Evolutionary conservation across 2,329 filamentous ascomycete genomes (phyloP).

Genomic region (Blastomyces gilchristii): DNA sequence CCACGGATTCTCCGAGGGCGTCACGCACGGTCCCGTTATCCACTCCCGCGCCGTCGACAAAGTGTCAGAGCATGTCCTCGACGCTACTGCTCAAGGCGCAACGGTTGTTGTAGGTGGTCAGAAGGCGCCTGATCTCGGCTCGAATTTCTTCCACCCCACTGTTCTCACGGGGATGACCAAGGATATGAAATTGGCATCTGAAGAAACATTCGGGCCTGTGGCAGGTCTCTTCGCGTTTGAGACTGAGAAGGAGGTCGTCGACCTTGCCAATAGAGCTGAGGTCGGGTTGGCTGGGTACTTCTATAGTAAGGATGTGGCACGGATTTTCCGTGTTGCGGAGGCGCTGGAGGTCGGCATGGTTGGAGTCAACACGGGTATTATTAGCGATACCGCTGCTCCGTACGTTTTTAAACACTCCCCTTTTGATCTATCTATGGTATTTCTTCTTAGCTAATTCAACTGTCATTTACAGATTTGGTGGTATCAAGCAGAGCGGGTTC

Average conservation of each 20-base stretch:
- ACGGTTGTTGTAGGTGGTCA: conserved; percentile 66
- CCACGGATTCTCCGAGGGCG: conserved; percentile 36
- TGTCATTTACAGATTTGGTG: conserved; percentile 50
- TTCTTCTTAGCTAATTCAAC: background rate
- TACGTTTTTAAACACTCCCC: conserved; percentile 23
- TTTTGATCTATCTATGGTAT: background rate
- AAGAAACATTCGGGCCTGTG: conserved; percentile 94
- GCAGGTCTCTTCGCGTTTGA: conserved; percentile 83
- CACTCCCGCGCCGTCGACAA: conserved; percentile 73
- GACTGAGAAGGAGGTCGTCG: conserved; percentile 78
- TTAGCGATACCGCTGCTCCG: conserved; percentile 44
- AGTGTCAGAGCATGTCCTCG: conserved; percentile 67
- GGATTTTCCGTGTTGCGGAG: conserved; percentile 52
- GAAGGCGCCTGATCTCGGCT: conserved; percentile 60
- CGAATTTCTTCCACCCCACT: conserved; percentile 83
- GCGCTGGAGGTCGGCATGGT: conserved; percentile 44
- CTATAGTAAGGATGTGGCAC: conserved; percentile 56
- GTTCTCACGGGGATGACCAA: conserved; percentile 77
- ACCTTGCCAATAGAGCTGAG: conserved; percentile 67
- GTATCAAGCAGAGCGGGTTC: conserved; percentile 73
- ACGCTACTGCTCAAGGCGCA: conserved; percentile 67
- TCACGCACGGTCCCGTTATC: conserved; percentile 47
- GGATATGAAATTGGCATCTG: conserved; percentile 71
- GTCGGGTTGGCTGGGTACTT: conserved; percentile 94
- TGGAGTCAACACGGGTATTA: conserved; percentile 60